These are phyloP conservation scores for Tolypocladium ophioglossoides DNA, from an alignment of 2,329 filamentous ascomycete species.

Conservation along the genomic window DNA sequence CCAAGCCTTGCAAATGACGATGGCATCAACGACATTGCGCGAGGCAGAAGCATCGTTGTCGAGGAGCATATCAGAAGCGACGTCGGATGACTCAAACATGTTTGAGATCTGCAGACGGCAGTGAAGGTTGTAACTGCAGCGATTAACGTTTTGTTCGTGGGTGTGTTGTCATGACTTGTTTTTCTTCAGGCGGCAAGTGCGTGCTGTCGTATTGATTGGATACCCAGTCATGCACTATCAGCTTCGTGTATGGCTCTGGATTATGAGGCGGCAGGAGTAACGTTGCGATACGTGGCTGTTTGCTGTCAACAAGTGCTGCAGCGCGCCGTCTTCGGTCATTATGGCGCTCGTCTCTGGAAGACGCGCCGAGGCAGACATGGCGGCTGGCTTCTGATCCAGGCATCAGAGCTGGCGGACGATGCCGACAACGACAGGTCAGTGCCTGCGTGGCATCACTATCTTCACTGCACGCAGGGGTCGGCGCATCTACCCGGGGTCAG, in stretches of 20 bases:
- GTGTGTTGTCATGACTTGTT: no score
- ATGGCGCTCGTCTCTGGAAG: background rate
- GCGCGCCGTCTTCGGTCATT: no score
- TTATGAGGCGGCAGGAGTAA: no score
- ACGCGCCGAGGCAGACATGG: background rate
- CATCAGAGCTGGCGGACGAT: background rate
- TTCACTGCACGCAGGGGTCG: background rate
- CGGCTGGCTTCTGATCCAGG: background rate
- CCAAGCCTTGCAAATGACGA: background rate
- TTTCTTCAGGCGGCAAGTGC: background rate
- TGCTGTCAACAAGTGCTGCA: background rate
- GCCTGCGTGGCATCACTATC: background rate
- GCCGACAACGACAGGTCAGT: background rate
- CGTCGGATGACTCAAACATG: background rate
- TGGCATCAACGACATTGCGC: background rate
- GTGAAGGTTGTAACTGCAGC: background rate
- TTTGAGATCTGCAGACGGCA: background rate
- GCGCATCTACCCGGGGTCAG: background rate
- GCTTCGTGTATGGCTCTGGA: background rate
- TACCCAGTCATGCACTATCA: background rate
- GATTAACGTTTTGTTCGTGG: background rate
- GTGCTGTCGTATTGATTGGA: background rate
- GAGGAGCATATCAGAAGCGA: background rate
- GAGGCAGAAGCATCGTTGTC: background rate
- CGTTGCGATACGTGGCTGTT: background rate